Evolutionary conservation across 306 rosid species (phyloP), one percentile per base, ranked within the genome.

Genomic region (Morella rubra): DNA sequence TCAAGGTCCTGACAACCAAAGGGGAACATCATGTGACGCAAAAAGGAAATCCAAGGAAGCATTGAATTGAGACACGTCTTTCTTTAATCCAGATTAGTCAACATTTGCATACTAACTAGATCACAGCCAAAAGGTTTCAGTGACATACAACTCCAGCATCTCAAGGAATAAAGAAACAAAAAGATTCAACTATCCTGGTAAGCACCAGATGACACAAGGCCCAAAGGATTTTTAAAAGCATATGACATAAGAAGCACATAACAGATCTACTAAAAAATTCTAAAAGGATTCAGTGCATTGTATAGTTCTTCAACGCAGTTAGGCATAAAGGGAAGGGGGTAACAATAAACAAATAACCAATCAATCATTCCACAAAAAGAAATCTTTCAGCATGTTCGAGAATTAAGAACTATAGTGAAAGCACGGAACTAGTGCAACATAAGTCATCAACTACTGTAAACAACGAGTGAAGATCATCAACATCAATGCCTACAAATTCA

Each of bases 11-110:
- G 77, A 79, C 83, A 85, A 50, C 13, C 18, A 15, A 77, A 78
- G 75, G 88, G 83, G 73, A 84, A 65, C 52, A 83, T 80, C 92
- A 86, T 81, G 90, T 89, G 90, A 75, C 79, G 54, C 12, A 15
- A 42, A 84, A 82, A 70, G 72, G 70, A 75, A 45, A 83, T 74
- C 54, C 19, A 86, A 67, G 79, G 59, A 81, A 78, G 81, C 89
- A 88, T 70, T 85, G 90, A 84, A 87, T 80, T 69, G 67, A 79
- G 97, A 89, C 94, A 79, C 72, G 73, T 8, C 67, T 73, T 55
- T 73, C 44, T 61, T 69, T 74, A 78, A 83, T 74, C 73, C 74
- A 59, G 55, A 55, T 64, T 79, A 71, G 82, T 72, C 89, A 80
- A 74, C 86, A 78, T 50, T 44, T 56, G 69, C 9, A 81, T 60